These are phyloP conservation scores for Penicillium paxilli DNA, from an alignment of 495 filamentous ascomycete genomes.

Conservation along the genomic window DNA sequence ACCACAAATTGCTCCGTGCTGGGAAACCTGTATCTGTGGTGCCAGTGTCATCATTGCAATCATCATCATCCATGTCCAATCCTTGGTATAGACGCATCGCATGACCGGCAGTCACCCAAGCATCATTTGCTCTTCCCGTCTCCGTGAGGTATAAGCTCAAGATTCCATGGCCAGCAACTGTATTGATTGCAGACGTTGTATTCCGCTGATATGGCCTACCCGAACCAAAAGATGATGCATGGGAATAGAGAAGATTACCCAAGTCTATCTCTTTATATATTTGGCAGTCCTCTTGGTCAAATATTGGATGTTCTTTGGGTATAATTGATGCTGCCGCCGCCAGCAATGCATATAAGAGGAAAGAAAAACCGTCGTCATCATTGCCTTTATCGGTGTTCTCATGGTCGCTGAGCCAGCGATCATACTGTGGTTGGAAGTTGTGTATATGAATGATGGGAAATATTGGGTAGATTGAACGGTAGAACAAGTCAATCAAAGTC, in stretches of 20 bases:
- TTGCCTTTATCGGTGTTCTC: not conserved
- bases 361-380: conserved; percentile 2
- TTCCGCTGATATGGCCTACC: not conserved
- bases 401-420: not conserved
- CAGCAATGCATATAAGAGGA: conserved; percentile 16
- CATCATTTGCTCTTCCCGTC: conserved; percentile 13
- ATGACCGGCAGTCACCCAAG: conserved; percentile 19
- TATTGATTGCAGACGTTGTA: conserved; percentile 7
- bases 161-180: conserved; percentile 8
- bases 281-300: not conserved
- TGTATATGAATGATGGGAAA: conserved; percentile 10
- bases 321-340: conserved; percentile 9
- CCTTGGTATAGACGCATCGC: conserved; percentile 19
- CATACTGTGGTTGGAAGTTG: conserved; percentile 12
- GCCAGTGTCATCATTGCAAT: not conserved
- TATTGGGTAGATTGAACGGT: conserved; percentile 11
- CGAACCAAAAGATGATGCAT: not conserved
- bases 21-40: not conserved
- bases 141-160: conserved; percentile 16
- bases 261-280: conserved; percentile 7
- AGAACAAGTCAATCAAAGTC: conserved; percentile 12
- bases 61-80: conserved; percentile 10
- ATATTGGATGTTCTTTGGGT: conserved; percentile 8
- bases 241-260: conserved; percentile 6
- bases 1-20: conserved; percentile 14